Conservation (phyloP, 2,329 filamentous ascomycete species). For the Colletotrichum viniferum region DNA sequence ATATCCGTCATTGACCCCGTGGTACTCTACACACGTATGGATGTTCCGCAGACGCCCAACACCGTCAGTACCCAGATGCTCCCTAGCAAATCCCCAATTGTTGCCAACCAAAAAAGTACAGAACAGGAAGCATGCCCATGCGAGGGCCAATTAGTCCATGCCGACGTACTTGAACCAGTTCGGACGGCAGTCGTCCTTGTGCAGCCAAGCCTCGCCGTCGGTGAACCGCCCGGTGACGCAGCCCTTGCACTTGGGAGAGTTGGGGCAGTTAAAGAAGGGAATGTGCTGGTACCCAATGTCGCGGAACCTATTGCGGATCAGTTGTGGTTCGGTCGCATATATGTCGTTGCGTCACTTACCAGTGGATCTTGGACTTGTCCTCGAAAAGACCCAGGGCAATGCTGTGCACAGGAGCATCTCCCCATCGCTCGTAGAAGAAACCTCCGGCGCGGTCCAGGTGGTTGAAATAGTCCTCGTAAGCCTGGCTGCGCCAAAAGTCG, state of each 20-base stretch:
- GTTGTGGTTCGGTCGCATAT: not conserved
- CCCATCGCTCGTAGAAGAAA: slow-evolving; percentile 99
- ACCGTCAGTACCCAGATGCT: slow-evolving; percentile 19
- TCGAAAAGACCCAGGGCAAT: slow-evolving; percentile 93
- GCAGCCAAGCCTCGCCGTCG: slow-evolving; percentile 83
- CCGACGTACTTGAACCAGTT: slow-evolving; percentile 98
- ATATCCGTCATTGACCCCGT: slow-evolving; percentile 18
- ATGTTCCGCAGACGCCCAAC: slow-evolving; percentile 21
- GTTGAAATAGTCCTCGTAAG: slow-evolving; percentile 95
- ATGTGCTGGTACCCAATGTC: slow-evolving; percentile 99
- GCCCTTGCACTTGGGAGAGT: slow-evolving; percentile 89
- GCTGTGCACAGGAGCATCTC: slow-evolving; percentile 95
- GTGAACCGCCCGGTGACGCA: slow-evolving; percentile 89
- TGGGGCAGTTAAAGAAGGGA: slow-evolving; percentile 98
- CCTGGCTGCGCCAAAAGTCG: slow-evolving; percentile 87
- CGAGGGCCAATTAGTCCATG: slow-evolving; percentile 61
- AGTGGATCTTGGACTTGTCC: slow-evolving; percentile 89
- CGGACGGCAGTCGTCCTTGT: slow-evolving; percentile 90
- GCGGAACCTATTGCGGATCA: slow-evolving; percentile 78
- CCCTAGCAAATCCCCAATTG: slow-evolving; percentile 11
- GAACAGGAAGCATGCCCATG: not conserved
- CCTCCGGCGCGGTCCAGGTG: slow-evolving; percentile 92
- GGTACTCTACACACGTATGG: slow-evolving; percentile 16
- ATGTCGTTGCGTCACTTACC: slow-evolving; percentile 62
- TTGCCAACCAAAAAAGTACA: slow-evolving; percentile 17